Conservation (phyloP, 2,329 filamentous ascomycete species). For the Epichloe festucae region DNA sequence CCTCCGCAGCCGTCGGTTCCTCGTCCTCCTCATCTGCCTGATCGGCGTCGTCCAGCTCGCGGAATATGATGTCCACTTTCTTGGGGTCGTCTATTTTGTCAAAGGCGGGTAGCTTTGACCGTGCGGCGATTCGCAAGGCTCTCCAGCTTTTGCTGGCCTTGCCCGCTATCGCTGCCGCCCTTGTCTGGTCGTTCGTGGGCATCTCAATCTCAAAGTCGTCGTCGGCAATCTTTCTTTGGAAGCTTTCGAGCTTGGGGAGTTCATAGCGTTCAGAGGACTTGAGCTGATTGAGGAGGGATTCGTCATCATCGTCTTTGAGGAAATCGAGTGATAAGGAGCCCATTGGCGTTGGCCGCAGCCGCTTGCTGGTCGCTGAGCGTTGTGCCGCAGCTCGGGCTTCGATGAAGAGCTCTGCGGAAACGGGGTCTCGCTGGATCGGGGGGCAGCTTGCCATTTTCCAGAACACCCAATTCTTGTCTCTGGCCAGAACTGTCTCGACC, state of each 20-base stretch:
- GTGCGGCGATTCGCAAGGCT: conserved; percentile 67
- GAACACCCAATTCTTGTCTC: conserved; percentile 97
- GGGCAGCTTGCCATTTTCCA: conserved; percentile 97
- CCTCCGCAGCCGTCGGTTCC: conserved; percentile 14
- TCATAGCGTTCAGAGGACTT: conserved; percentile 51
- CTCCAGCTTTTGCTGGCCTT: conserved; percentile 89
- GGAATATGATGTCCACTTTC: conserved; percentile 48
- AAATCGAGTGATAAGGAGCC: conserved; percentile 69
- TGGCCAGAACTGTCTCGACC: conserved; percentile 87
- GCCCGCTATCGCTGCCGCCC: conserved; percentile 44
- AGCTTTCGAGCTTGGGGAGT: conserved; percentile 56
- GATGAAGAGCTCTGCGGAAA: conserved; percentile 56
- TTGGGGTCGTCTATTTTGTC: conserved; percentile 80
- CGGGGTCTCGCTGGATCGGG: conserved; percentile 67
- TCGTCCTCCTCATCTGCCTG: conserved; percentile 24
- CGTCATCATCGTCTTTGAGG: conserved; percentile 51
- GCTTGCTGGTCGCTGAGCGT: conserved; percentile 56
- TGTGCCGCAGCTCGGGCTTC: conserved; percentile 54
- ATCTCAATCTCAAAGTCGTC: conserved; percentile 82
- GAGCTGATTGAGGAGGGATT: conserved; percentile 52
- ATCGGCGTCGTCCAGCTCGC: conserved; percentile 29
- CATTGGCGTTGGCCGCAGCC: conserved; percentile 53
- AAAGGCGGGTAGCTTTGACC: conserved; percentile 60
- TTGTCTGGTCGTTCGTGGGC: conserved; percentile 50
- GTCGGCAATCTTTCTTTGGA: conserved; percentile 60